Base-by-base conservation (phyloP, 1,284 basidiomycete species). In the Sanghuangporus baumii region DNA sequence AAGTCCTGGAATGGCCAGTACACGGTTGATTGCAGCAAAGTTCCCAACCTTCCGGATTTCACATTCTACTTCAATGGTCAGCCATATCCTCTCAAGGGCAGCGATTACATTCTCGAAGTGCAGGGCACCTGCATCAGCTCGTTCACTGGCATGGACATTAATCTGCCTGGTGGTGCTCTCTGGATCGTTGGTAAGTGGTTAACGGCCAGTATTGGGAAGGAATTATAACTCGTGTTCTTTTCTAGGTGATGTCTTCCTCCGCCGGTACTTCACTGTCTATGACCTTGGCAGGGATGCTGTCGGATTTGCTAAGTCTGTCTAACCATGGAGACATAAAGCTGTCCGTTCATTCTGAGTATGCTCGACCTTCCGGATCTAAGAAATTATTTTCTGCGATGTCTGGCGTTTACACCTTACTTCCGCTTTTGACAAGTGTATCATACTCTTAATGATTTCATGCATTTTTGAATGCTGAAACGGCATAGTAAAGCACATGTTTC, bases 1-100 rank as follows among this genome's bases (percentile, higher is more conserved):
- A 94, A 90, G 74, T 86, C 89, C 1, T 97, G 94, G 94, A 96
- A 90, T 70, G 95, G 95, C 47, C 95, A 97, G 76, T 97, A 96
- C 75, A 88, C 87, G 12, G 82, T 99, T 65, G 94, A 96, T 69
- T 99, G 97, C 74, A 78, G 84, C 65, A 94, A 85, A 72, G 88
- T 99, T 66, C 80, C 92, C 23, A 74, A 72, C 48, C 84, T 99
- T 38, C 97, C 97, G n/a, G 87, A 93, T 11, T 82, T 99, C 62
- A 80, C 89, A 3, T 90, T 99, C 81, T 85, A 81, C 73, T 94
- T 98, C 69, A 84, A 81, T 66, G 92, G 91, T 72, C 87, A 90
- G 73, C 74, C 84, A 7, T 98, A 93, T 79, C 79, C 88, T 8
- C 79, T 98, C 70, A 86, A 87, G 74, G 91, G 87, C 55, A 83